Percentiles rank a stretch among this genome's conserved stretches.
These are phyloP conservation scores for Arthrobotrys entomopaga DNA, from an alignment of 2,329 filamentous ascomycete species.

Conservation along the genomic window DNA sequence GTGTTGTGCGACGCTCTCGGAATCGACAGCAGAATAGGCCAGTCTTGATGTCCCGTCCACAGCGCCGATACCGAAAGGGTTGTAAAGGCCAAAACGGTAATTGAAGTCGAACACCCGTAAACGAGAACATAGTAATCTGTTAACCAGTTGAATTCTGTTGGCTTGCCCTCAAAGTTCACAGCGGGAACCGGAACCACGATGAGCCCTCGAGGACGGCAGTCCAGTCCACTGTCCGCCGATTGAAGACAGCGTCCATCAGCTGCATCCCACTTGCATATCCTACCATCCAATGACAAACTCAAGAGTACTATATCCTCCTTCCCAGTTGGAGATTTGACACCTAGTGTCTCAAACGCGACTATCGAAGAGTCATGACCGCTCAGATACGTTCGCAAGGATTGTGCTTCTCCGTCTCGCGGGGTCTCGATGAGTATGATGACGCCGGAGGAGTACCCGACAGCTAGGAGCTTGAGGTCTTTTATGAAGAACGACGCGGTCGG, in stretches of 20 bases:
- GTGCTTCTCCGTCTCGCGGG: conserved; percentile 12
- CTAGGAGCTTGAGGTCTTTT: conserved; percentile 37
- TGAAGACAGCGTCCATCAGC: conserved; percentile 57
- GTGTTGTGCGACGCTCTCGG: conserved; percentile 50
- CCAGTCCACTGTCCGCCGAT: conserved; percentile 39
- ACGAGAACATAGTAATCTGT: conserved; percentile 56
- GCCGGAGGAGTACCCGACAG: conserved; percentile 48
- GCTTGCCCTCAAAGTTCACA: conserved; percentile 33
- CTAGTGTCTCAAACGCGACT: conserved; percentile 54
- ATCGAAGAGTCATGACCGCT: conserved; percentile 56
- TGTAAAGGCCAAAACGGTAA: conserved; percentile 56
- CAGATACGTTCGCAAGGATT: conserved; percentile 54
- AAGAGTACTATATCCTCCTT: conserved; percentile 54
- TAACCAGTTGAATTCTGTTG: conserved; percentile 46
- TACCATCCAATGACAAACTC: conserved; percentile 54
- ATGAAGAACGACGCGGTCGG: conserved; percentile 52
- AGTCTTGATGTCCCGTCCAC: conserved; percentile 57
- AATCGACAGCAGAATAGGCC: conserved; percentile 56
- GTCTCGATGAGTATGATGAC: conserved; percentile 38
- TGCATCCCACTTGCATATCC: conserved; percentile 57
- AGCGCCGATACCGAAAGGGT: conserved; percentile 56
- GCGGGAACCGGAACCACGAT: conserved; percentile 39
- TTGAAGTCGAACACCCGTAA: conserved; percentile 57
- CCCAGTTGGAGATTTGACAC: conserved; percentile 38
- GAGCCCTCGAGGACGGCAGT: conserved; percentile 55